These are phyloP conservation scores for Salix dunnii DNA, from an alignment of 345 rosid species.

Conservation along the genomic window DNA sequence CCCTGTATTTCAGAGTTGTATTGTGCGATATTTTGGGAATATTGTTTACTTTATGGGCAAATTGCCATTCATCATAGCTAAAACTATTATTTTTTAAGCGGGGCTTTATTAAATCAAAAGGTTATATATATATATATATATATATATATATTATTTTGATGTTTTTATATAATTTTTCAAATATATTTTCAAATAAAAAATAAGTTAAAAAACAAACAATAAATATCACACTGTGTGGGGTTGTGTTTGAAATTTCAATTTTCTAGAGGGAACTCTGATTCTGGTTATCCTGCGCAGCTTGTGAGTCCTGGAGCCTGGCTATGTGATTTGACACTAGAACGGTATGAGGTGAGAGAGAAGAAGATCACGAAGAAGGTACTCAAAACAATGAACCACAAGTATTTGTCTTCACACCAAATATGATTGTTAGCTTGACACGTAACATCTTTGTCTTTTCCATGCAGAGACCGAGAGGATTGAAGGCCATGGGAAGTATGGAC, in stretches of 20 bases:
- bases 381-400: too few relatives aligned
- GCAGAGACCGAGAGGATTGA: conserved; percentile 60
- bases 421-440: not conserved
- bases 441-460: not conserved
- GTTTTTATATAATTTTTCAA: too few relatives aligned
- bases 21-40: not conserved
- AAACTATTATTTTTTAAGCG: too few relatives aligned
- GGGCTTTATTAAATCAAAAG: too few relatives aligned
- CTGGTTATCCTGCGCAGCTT: conserved; percentile 19
- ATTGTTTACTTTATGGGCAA: not conserved
- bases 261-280: not conserved
- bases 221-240: too few relatives aligned
- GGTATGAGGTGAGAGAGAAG: conserved; percentile 61
- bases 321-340: conserved; percentile 53
- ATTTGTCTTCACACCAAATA: not conserved
- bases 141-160: too few relatives aligned
- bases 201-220: too few relatives aligned
- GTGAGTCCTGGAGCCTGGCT: conserved; percentile 59
- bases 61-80: not conserved
- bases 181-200: too few relatives aligned
- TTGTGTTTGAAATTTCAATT: not conserved
- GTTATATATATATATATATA: too few relatives aligned
- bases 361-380: conserved; percentile 55
- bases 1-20: too few relatives aligned
- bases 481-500: conserved; percentile 55